Evolutionary conservation across 495 filamentous ascomycete species (phyloP).

Genomic region (Xylaria longipes): DNA sequence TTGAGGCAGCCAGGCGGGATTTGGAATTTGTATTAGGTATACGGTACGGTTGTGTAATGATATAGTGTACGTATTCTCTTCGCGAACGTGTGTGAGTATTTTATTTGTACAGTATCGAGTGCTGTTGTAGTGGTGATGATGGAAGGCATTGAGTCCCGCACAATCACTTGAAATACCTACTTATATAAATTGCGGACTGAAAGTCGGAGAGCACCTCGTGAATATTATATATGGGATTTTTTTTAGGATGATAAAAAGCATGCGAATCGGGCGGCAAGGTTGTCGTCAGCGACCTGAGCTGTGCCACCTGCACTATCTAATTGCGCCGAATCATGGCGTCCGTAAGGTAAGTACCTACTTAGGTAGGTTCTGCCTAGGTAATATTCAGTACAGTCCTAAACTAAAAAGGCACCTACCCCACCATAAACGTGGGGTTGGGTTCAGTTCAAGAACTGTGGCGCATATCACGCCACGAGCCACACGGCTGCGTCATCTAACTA

Average conservation of each 20-base stretch:
- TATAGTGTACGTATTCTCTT: neutral
- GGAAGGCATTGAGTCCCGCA: neutral
- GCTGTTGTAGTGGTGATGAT: neutral
- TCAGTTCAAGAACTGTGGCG: neutral
- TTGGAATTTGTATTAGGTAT: constrained; percentile 8
- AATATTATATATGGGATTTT: constrained; percentile 7
- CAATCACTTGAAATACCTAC: neutral
- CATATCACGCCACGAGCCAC: constrained; percentile 18
- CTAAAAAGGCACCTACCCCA: neutral
- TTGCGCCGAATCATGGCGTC: neutral
- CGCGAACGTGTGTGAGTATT: neutral
- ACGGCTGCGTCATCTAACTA: constrained; percentile 22
- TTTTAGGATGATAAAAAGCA: neutral
- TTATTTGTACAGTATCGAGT: neutral
- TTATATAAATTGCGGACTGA: neutral
- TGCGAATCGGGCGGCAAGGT: constrained; percentile 22
- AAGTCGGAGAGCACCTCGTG: neutral
- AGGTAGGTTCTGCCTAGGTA: neutral
- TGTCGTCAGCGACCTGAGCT: constrained; percentile 20
- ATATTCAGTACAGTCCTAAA: too few relatives aligned
- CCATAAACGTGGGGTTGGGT: constrained; percentile 20
- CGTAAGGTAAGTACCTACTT: neutral
- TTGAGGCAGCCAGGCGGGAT: neutral
- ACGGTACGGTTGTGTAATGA: neutral
- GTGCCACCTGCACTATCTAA: neutral